A percentile compares a stretch with the other conserved stretches of the same genome.
phyloP scores from a whole-genome alignment of 2,329 filamentous ascomycete species.

The Fusarium drepaniforme region DNA sequence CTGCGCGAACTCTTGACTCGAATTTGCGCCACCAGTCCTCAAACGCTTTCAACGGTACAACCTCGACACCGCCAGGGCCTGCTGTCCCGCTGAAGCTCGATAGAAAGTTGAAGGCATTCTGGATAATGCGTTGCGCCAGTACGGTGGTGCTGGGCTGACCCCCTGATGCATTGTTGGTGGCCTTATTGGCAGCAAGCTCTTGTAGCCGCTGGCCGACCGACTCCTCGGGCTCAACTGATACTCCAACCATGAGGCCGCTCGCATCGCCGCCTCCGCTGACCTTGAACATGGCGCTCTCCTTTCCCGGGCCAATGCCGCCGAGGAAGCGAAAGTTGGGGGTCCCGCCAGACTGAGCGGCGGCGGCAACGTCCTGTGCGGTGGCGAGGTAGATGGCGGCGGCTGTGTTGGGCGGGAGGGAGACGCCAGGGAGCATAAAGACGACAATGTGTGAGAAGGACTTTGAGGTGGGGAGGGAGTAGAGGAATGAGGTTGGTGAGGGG shows the following conservation, averaged over 20 bases:
- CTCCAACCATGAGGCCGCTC: constrained; percentile 77
- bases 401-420: constrained; percentile 77
- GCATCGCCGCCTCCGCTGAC: constrained; percentile 59
- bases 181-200: constrained; percentile 59
- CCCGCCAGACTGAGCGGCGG: constrained; percentile 54
- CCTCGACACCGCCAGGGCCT: constrained; percentile 76
- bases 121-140: constrained; percentile 92
- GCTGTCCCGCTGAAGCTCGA: constrained; percentile 82
- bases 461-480: constrained; percentile 63
- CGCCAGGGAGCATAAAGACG: constrained; percentile 87
- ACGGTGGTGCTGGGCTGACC: constrained; percentile 74
- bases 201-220: constrained; percentile 79
- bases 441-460: constrained; percentile 83
- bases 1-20: constrained; percentile 84
- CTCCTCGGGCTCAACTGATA: constrained; percentile 82
- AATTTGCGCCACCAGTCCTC: constrained; percentile 99
- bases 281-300: constrained; percentile 93
- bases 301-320: constrained; percentile 89
- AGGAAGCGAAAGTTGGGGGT: constrained; percentile 81
- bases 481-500: constrained; percentile 66
- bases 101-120: constrained; percentile 97
- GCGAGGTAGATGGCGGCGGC: constrained; percentile 92
- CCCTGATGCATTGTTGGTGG: constrained; percentile 30
- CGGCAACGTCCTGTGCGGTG: constrained; percentile 59
- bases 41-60: constrained; percentile 94